Conservation (phyloP, 306 rosid species). For the Rubus parviflorus region DNA sequence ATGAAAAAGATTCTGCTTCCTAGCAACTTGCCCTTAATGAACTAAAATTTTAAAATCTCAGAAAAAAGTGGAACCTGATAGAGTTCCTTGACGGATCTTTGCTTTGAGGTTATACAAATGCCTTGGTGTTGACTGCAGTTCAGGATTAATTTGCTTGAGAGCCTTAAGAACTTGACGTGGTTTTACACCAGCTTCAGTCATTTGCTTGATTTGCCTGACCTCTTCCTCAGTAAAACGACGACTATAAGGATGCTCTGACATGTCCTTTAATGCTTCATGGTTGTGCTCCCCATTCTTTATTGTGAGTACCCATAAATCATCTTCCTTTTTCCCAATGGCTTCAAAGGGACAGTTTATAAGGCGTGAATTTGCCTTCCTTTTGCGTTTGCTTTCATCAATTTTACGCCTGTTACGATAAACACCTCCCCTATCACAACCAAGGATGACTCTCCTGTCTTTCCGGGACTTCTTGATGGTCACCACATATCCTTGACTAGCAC, state of each 20-base stretch:
- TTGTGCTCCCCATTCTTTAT: slow-evolving; percentile 69
- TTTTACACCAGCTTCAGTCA: slow-evolving; percentile 77
- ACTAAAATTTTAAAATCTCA: slow-evolving; percentile 19
- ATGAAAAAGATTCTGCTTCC: slow-evolving; percentile 14
- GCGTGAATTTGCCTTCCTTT: slow-evolving; percentile 71
- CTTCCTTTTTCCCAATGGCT: slow-evolving; percentile 70
- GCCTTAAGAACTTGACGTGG: slow-evolving; percentile 79
- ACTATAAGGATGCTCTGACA: slow-evolving; percentile 78
- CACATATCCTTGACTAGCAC: slow-evolving; percentile 74
- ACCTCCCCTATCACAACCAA: slow-evolving; percentile 84
- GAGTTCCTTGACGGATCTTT: slow-evolving; percentile 73
- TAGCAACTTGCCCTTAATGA: slow-evolving; percentile 9
- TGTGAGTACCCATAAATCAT: slow-evolving; percentile 62
- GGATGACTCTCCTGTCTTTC: slow-evolving; percentile 79
- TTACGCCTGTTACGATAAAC: slow-evolving; percentile 77
- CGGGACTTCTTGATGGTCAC: slow-evolving; percentile 83
- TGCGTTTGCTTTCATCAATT: slow-evolving; percentile 69
- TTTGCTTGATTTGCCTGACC: slow-evolving; percentile 56
- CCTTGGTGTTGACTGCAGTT: slow-evolving; percentile 73
- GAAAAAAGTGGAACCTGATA: slow-evolving; percentile 50
- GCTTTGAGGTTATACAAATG: slow-evolving; percentile 82
- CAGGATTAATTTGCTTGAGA: slow-evolving; percentile 73
- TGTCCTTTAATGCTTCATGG: slow-evolving; percentile 73
- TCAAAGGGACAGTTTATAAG: slow-evolving; percentile 82
- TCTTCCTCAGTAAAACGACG: slow-evolving; percentile 76